A percentile compares a stretch with the other conserved stretches of the same genome.
Conservation (phyloP, 192 early-diverging fungal species). For the Endogone sp. region DNA sequence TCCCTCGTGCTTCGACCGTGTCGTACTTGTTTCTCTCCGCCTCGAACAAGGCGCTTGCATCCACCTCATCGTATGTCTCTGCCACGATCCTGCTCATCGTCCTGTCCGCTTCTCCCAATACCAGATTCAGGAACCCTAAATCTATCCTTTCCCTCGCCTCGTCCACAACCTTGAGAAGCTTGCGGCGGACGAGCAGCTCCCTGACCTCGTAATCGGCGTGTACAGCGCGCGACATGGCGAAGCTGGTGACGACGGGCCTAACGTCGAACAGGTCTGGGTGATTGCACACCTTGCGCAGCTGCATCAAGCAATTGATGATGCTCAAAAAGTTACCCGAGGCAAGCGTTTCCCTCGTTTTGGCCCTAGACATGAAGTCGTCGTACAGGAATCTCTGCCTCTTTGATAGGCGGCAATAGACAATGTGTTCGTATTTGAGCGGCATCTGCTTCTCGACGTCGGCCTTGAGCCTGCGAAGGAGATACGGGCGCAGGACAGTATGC, state of each 20-base stretch:
- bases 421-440: constrained; percentile 62
- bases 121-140: constrained; percentile 38
- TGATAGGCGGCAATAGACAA: constrained; percentile 67
- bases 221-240: constrained; percentile 44
- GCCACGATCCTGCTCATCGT: constrained; percentile 19
- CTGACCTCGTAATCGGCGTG: constrained; percentile 23
- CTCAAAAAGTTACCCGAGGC: constrained; percentile 68
- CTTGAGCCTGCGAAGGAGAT: constrained; percentile 62
- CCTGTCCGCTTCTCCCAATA: constrained; percentile 27
- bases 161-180: constrained; percentile 29
- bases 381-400: constrained; percentile 70
- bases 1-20: constrained; percentile 16
- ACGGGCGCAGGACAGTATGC: constrained; percentile 61
- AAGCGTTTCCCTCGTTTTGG: constrained; percentile 73
- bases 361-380: constrained; percentile 78
- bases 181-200: constrained; percentile 31
- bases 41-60: constrained; percentile 17
- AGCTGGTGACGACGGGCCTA: constrained; percentile 55
- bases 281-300: constrained; percentile 64
- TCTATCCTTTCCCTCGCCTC: constrained; percentile 21
- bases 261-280: constrained; percentile 52
- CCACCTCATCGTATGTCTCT: constrained; percentile 14
- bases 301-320: constrained; percentile 73
- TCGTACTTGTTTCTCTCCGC: constrained; percentile 12
- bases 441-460: constrained; percentile 63